Percentiles rank a stretch among this genome's conserved stretches.
Conservation (phyloP, 2,329 filamentous ascomycete genomes). For the Pestalotiopsis sp. region DNA sequence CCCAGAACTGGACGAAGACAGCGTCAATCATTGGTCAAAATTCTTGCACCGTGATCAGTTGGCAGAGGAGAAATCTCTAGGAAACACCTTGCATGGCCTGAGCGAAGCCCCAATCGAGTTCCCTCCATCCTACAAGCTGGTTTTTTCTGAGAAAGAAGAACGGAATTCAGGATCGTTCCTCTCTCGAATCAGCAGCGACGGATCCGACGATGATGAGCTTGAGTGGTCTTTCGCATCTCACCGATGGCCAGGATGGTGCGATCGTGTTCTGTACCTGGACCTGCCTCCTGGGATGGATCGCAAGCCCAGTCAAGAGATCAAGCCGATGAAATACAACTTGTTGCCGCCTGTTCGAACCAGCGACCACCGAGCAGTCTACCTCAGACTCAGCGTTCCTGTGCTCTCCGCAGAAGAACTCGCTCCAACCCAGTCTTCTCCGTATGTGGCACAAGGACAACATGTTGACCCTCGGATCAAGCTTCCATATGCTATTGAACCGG, state of each 20-base stretch:
- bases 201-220: conserved; percentile 36
- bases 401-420: conserved; percentile 42
- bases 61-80: conserved; percentile 67
- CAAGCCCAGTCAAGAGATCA: conserved; percentile 33
- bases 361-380: conserved; percentile 84
- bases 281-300: conserved; percentile 53
- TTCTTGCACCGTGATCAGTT: conserved; percentile 82
- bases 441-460: conserved; percentile 14
- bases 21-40: conserved; percentile 62
- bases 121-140: conserved; percentile 93
- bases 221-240: conserved; percentile 77
- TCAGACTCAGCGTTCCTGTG: conserved; percentile 70
- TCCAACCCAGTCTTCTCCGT: conserved; percentile 28
- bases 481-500: conserved; percentile 55
- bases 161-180: conserved; percentile 4
- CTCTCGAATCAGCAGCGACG: conserved; percentile 22
- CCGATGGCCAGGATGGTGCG: conserved; percentile 92
- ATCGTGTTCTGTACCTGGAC: conserved; percentile 81
- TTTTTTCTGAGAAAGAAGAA: conserved; percentile 37
- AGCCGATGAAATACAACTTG: conserved; percentile 70
- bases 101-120: conserved; percentile 76
- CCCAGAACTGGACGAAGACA: conserved; percentile 61
- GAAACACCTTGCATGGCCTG: conserved; percentile 77
- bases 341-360: conserved; percentile 80
- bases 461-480: conserved; percentile 35